Evolutionary conservation across 768 basidiomycete genomes (phyloP).

Genomic region (Pleurotus platypus): DNA sequence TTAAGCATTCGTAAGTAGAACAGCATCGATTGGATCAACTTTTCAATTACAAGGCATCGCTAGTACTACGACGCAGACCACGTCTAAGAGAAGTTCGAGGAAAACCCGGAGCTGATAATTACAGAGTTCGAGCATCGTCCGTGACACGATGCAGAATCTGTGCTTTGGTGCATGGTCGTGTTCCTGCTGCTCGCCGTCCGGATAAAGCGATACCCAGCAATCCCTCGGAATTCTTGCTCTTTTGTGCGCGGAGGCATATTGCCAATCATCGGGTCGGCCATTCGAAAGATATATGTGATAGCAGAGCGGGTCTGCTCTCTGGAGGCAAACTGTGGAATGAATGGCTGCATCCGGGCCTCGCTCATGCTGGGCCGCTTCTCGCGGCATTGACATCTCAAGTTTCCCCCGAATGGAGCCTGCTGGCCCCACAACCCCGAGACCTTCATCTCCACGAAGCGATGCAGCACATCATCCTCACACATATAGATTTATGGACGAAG

Average conservation of each 20-base stretch:
- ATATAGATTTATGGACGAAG: not conserved
- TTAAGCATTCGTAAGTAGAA: not conserved
- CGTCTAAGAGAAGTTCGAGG: not conserved
- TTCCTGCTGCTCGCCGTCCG: not conserved
- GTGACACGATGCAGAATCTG: constrained; percentile 8
- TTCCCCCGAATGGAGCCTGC: not conserved
- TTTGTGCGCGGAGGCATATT: too few species aligned
- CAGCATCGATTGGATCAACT: too few species aligned
- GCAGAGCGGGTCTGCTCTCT: too few species aligned
- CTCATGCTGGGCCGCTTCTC: not conserved
- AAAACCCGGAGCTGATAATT: not conserved
- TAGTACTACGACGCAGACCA: not conserved
- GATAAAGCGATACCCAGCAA: not conserved
- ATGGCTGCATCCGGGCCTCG: constrained; percentile 4
- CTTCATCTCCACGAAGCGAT: constrained; percentile 8
- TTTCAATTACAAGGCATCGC: too few species aligned
- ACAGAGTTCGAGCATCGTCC: not conserved
- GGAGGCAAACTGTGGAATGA: not conserved
- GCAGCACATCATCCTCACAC: not conserved
- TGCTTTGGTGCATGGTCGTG: constrained; percentile 3
- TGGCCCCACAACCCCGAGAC: not conserved
- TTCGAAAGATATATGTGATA: too few species aligned
- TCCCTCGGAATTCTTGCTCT: too few species aligned
- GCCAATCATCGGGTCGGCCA: too few species aligned
- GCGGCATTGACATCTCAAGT: not conserved